Evolutionary conservation across 177 flowering plant species (phyloP), one percentile per base, ranked within the genome.

Genomic region (Vitis hybrid): DNA sequence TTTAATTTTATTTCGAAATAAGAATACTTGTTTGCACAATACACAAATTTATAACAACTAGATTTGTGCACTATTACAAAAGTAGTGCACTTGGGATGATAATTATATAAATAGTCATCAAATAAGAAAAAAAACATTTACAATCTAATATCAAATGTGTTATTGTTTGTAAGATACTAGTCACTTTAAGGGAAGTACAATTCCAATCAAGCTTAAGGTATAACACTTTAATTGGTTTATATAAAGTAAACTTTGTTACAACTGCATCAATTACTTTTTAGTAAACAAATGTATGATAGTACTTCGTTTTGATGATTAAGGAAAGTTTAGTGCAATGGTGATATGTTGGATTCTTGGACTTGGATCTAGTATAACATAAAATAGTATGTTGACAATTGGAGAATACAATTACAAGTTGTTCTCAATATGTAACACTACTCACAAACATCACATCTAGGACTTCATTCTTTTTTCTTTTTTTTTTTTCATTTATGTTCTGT

Each of bases 291-390:
- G 14, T 56, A 11, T 24, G 11, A 24, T 30, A 10, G 7, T 32
- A 11, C 14, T 57, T 17, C 18, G 0, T 52, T 13, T 73, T 48
- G 9, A 50, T 69, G 51, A 73, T n/a, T 85, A 88, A 91, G 93
- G 95, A n/a, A 86, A 80, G 24, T 41, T 15, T 35, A 60, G 30
- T 11, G 93, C 86, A 14, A 65, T 79, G 64, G 35, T 72, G 0
- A 82, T 86, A 3, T 90, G 92, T 67, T 90, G 86, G 86, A 11
- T 90, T 73, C 91, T 89, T 53, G 93, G 93, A 64, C 24, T 84
- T 27, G 93, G 93, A 2, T 83, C 81, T 14, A 87, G 87, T 17
- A 63, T 89, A 12, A 58, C 90, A 8, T 89, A 90, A 90, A 86
- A 87, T 71, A 86, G 91, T 65, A 73, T 80, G 81, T 61, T 81